phyloP scores from a whole-genome alignment of 129 eudicot species.

The Apium graveolens region DNA sequence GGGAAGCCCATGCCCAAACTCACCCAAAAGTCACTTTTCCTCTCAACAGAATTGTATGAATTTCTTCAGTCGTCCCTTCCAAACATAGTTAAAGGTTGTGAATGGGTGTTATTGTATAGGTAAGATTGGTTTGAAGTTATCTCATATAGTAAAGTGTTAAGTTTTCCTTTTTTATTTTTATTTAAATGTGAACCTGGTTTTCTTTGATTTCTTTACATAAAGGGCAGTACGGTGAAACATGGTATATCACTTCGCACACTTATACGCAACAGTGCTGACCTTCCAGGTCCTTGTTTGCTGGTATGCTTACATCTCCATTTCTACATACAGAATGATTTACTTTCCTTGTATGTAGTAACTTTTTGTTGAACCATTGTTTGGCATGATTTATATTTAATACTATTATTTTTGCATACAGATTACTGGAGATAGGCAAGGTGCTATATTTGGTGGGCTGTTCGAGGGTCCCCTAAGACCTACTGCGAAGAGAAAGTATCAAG shows the following conservation, averaged over 20 bases:
- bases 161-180: neutral
- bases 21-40: constrained; percentile 54
- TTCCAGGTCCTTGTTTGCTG: constrained; percentile 87
- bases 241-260: constrained; percentile 95
- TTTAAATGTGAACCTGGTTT: constrained; percentile 16
- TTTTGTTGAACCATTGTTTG: neutral
- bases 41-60: constrained; percentile 50
- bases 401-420: constrained; percentile 32
- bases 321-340: neutral
- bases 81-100: constrained; percentile 87
- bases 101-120: constrained; percentile 91
- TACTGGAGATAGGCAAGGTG: constrained; percentile 84
- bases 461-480: constrained; percentile 78
- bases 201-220: constrained; percentile 47
- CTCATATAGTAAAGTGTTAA: neutral
- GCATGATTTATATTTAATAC: constrained; percentile 6
- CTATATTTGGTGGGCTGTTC: constrained; percentile 89
- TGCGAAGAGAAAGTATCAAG: constrained; percentile 92
- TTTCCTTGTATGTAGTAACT: neutral
- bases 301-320: constrained; percentile 30
- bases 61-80: constrained; percentile 74
- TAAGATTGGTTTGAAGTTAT: constrained; percentile 27
- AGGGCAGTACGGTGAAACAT: constrained; percentile 94
- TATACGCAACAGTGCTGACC: constrained; percentile 69
- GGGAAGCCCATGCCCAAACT: constrained; percentile 40